Percentiles rank a stretch among this genome's conserved stretches.
These are phyloP conservation scores for Starmera caribaea DNA, from an alignment of 805 yeast genomes.

Conservation along the genomic window DNA sequence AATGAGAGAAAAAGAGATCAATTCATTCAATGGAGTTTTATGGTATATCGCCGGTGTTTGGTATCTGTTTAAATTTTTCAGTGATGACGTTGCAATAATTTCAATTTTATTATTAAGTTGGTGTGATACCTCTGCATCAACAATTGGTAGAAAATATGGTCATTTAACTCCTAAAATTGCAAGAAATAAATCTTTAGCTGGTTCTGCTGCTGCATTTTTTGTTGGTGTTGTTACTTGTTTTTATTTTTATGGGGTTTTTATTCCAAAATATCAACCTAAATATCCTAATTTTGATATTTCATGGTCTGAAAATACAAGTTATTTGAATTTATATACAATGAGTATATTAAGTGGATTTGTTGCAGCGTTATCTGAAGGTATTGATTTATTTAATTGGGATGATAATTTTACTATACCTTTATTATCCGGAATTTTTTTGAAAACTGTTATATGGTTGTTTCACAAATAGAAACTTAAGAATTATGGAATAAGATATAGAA, in stretches of 20 bases:
- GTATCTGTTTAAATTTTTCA: constrained; percentile 56
- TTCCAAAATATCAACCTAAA: constrained; percentile 50
- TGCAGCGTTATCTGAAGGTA: constrained; percentile 81
- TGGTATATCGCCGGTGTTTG: constrained; percentile 79
- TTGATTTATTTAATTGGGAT: constrained; percentile 68
- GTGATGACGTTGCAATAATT: constrained; percentile 75
- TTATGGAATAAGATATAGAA: too few species aligned
- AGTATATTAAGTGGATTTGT: constrained; percentile 65
- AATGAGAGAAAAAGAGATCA: constrained; percentile 76
- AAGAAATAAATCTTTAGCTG: constrained; percentile 77
- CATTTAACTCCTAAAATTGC: constrained; percentile 71
- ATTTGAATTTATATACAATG: constrained; percentile 39
- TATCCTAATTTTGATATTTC: constrained; percentile 48
- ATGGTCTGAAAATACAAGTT: constrained; percentile 58
- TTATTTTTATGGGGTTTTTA: constrained; percentile 60
- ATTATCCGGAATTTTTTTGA: constrained; percentile 60
- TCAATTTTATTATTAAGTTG: constrained; percentile 79
- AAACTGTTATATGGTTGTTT: constrained; percentile 32
- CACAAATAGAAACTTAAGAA: constrained; percentile 8
- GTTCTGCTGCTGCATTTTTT: constrained; percentile 76
- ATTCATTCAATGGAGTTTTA: constrained; percentile 71
- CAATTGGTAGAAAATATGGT: constrained; percentile 83
- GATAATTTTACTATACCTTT: constrained; percentile 95
- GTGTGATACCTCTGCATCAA: constrained; percentile 97
- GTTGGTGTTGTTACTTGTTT: constrained; percentile 63